Evolutionary conservation across 495 filamentous ascomycete genomes (phyloP).

Genomic region (Xylona heveae): DNA sequence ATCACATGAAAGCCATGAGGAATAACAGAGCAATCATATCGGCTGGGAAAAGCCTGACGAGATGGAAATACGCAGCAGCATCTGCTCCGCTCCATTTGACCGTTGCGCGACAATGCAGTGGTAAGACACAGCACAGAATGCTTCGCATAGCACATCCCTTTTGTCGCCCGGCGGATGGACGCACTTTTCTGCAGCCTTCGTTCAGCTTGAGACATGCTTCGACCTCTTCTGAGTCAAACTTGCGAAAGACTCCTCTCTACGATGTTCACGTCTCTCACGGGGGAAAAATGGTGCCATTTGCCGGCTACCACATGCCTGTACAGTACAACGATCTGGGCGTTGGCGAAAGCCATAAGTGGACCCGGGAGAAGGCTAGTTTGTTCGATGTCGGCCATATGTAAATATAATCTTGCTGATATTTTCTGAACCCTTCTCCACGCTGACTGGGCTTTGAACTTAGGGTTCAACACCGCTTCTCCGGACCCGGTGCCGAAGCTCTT

Average conservation of each 20-base stretch:
- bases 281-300: constrained; percentile 94
- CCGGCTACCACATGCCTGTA: constrained; percentile 82
- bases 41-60: too few relatives aligned
- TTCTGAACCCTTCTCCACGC: neutral
- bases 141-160: too few relatives aligned
- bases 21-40: too few relatives aligned
- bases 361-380: constrained; percentile 62
- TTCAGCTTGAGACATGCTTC: constrained; percentile 4
- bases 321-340: constrained; percentile 60
- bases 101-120: too few relatives aligned
- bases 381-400: constrained; percentile 72
- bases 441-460: constrained; percentile 15
- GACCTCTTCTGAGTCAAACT: neutral
- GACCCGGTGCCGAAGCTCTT: constrained; percentile 56
- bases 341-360: constrained; percentile 67
- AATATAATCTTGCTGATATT: constrained; percentile 19
- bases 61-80: too few relatives aligned
- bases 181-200: too few relatives aligned
- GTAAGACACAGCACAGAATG: too few relatives aligned
- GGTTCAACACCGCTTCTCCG: constrained; percentile 51
- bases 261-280: constrained; percentile 60
- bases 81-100: too few relatives aligned
- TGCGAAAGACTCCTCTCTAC: constrained; percentile 55
- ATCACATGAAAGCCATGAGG: too few relatives aligned
- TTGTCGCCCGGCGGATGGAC: too few relatives aligned